Evolutionary conservation across 768 basidiomycete genomes (phyloP).

Genomic region (Hortiboletus flavorubellus): DNA sequence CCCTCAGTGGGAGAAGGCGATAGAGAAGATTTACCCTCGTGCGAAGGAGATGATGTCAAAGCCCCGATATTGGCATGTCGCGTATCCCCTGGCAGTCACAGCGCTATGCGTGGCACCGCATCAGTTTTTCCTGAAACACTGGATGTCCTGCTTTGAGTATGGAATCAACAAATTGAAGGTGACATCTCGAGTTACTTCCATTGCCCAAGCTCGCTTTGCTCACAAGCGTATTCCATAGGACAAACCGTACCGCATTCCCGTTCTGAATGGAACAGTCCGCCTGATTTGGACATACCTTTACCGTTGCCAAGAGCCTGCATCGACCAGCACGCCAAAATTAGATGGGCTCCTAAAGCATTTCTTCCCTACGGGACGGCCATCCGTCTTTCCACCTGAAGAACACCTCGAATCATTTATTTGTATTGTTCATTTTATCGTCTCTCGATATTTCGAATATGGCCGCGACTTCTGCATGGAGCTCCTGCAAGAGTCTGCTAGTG

Average conservation of each 20-base stretch:
- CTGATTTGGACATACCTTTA: conserved; percentile 95
- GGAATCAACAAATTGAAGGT: conserved; percentile 82
- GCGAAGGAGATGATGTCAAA: conserved; percentile 84
- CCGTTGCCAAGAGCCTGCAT: conserved; percentile 81
- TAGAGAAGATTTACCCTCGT: conserved; percentile 78
- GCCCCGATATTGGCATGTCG: conserved; percentile 84
- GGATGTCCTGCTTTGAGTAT: conserved; percentile 70
- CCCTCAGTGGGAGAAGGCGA: conserved; percentile 91
- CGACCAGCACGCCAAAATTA: conserved; percentile 76
- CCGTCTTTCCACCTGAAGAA: conserved; percentile 66
- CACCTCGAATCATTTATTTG: conserved; percentile 73
- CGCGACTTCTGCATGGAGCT: conserved; percentile 78
- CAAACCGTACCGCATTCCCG: conserved; percentile 60
- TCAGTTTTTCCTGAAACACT: conserved; percentile 79
- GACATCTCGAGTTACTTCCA: conserved; percentile 1
- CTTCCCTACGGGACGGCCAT: conserved; percentile 67
- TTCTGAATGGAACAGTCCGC: conserved; percentile 80
- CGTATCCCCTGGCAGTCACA: conserved; percentile 81
- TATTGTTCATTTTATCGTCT: conserved; percentile 78
- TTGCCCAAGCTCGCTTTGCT: conserved; percentile 2
- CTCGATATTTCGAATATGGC: conserved; percentile 82
- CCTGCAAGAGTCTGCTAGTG: conserved; percentile 61
- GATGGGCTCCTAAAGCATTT: conserved; percentile 73
- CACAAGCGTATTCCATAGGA: conserved; percentile 49
- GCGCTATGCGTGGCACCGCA: conserved; percentile 85